Conservation (phyloP, 1,284 basidiomycete species). For the Tetrapyrgos nigripes region DNA sequence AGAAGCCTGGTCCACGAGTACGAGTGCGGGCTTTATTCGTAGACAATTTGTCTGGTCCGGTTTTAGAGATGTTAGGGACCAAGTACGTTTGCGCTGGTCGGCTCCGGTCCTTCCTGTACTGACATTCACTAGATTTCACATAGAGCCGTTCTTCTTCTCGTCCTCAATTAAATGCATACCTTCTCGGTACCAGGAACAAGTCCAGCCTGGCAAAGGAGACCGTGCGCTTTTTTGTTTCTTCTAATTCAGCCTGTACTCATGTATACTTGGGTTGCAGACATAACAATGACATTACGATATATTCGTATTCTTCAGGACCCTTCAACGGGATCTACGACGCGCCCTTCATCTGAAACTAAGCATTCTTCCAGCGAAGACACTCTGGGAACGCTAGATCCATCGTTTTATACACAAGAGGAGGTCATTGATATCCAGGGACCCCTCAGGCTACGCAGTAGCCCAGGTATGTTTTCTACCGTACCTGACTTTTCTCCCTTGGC, state of each 20-base stretch:
- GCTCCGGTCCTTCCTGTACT: neutral
- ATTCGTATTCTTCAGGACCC: slow-evolving; percentile 42
- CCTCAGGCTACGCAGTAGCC: slow-evolving; percentile 36
- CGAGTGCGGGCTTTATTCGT: slow-evolving; percentile 57
- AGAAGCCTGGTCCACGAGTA: slow-evolving; percentile 40
- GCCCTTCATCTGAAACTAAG: slow-evolving; percentile 23
- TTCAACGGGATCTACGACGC: slow-evolving; percentile 26
- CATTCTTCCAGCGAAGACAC: slow-evolving; percentile 6
- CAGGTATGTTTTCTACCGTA: neutral
- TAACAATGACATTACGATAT: slow-evolving; percentile 58
- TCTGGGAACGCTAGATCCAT: slow-evolving; percentile 12
- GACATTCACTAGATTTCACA: slow-evolving; percentile 39
- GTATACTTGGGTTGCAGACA: slow-evolving; percentile 41
- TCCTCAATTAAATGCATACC: slow-evolving; percentile 64
- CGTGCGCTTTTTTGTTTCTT: slow-evolving; percentile 43
- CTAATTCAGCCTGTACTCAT: neutral
- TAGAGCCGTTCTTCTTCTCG: slow-evolving; percentile 67
- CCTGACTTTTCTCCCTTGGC: slow-evolving; percentile 9
- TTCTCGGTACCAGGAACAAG: slow-evolving; percentile 55
- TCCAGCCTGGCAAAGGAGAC: slow-evolving; percentile 43
- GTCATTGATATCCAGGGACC: slow-evolving; percentile 49
- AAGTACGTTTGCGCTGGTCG: slow-evolving; percentile 39
- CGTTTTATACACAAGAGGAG: slow-evolving; percentile 28
- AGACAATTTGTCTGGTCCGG: slow-evolving; percentile 51
- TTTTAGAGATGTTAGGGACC: slow-evolving; percentile 59